A percentile compares a stretch with the other conserved stretches of the same genome.
These are phyloP conservation scores for Lactarius deliciosus DNA, from an alignment of 768 basidiomycete species.

Conservation along the genomic window DNA sequence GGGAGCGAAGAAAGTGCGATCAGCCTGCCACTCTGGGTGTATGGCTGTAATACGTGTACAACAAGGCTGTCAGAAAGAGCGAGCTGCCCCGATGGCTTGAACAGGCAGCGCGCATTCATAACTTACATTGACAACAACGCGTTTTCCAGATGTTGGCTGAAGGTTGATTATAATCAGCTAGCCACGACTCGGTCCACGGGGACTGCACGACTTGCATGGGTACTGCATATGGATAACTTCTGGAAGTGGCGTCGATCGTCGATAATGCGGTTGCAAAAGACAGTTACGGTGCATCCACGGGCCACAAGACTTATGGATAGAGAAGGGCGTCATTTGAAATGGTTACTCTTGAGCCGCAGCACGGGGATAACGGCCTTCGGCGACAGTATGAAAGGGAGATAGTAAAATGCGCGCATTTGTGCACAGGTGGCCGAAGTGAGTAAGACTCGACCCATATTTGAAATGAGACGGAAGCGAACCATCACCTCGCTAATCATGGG, in stretches of 20 bases:
- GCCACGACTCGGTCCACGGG: slow-evolving; percentile 4
- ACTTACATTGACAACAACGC: slow-evolving; percentile 7
- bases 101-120: slow-evolving; percentile 8
- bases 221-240: slow-evolving; percentile 3
- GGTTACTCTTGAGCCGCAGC: not conserved
- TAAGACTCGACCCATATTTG: not conserved
- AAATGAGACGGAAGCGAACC: slow-evolving; percentile 7
- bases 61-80: slow-evolving; percentile 14
- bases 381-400: slow-evolving; percentile 5
- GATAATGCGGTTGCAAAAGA: slow-evolving; percentile 16
- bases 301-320: slow-evolving; percentile 1
- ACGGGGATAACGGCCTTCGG: slow-evolving; percentile 21
- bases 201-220: slow-evolving; percentile 4
- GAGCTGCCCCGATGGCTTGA: not conserved
- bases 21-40: slow-evolving; percentile 1
- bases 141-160: slow-evolving; percentile 17
- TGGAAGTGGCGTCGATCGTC: slow-evolving; percentile 21
- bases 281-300: not conserved
- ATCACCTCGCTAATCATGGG: not conserved
- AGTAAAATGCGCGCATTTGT: not conserved
- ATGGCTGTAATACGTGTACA: not conserved
- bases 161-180: slow-evolving; percentile 23
- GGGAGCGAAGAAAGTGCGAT: not conserved
- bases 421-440: not conserved
- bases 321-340: slow-evolving; percentile 12